Conservation (phyloP, 2,329 filamentous ascomycete species). For the Tricladium varicosporioides region DNA sequence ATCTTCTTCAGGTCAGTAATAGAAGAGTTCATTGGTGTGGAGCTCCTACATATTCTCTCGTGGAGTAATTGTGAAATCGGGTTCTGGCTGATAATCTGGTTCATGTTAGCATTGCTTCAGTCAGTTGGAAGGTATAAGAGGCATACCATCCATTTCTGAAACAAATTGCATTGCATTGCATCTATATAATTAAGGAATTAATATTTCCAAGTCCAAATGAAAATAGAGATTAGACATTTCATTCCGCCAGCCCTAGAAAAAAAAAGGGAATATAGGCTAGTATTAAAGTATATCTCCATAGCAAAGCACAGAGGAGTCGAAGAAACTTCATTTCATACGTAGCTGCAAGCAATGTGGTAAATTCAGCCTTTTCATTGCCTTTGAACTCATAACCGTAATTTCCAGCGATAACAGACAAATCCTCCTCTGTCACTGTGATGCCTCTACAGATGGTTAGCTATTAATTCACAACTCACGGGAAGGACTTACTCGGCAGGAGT, state of each 20-base stretch:
- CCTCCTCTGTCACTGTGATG: slow-evolving; percentile 19
- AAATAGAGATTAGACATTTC: no score
- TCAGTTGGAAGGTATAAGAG: neutral
- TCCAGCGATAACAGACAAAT: slow-evolving; percentile 15
- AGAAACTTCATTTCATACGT: neutral
- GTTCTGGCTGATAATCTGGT: slow-evolving; percentile 23
- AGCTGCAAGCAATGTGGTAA: slow-evolving; percentile 20
- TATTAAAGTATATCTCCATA: no score
- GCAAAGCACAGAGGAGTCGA: no score
- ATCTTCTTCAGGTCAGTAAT: slow-evolving; percentile 2
- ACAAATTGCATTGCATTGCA: slow-evolving; percentile 25
- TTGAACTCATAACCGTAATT: slow-evolving; percentile 23
- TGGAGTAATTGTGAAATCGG: slow-evolving; percentile 12
- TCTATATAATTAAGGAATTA: no score
- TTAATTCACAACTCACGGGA: neutral
- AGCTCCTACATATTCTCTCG: slow-evolving; percentile 18
- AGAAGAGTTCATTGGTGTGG: neutral
- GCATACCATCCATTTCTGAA: slow-evolving; percentile 20
- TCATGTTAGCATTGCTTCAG: no score
- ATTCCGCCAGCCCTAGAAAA: no score
- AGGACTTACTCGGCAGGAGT: slow-evolving; percentile 18
- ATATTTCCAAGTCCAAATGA: no score
- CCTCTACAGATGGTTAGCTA: slow-evolving; percentile 11
- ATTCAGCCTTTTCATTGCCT: slow-evolving; percentile 21
- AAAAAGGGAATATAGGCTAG: no score